Evolutionary conservation across 148 eudicot genomes (phyloP).

Genomic region (Vaccinium macrocarpon): DNA sequence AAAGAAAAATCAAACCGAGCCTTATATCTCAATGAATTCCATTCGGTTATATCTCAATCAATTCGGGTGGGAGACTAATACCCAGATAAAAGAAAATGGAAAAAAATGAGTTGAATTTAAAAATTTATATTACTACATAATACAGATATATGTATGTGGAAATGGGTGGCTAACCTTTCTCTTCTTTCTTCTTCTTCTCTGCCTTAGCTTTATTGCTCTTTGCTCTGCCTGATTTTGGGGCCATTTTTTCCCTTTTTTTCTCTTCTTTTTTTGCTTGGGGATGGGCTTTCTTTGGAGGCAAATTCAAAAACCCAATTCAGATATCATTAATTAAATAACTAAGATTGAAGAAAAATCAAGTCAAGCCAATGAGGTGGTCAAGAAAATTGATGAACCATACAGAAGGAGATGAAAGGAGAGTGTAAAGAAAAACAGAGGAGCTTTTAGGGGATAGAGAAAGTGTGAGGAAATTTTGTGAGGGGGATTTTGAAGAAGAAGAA

Average conservation of each 20-base stretch:
- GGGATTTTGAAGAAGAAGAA: slow-evolving; percentile 24
- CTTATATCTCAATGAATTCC: no score
- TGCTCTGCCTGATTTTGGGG: slow-evolving; percentile 81
- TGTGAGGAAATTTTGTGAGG: slow-evolving; percentile 3
- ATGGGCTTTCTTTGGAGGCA: slow-evolving; percentile 2
- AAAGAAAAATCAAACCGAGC: no score
- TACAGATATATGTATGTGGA: not conserved
- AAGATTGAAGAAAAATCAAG: not conserved
- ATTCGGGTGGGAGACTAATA: no score
- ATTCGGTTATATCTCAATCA: no score
- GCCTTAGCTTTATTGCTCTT: slow-evolving; percentile 65
- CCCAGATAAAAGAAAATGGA: not conserved
- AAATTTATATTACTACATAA: not conserved
- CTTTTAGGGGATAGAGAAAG: slow-evolving; percentile 18
- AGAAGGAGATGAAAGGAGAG: not conserved
- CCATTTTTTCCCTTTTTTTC: slow-evolving; percentile 41
- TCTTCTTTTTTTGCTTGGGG: not conserved
- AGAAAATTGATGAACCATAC: not conserved
- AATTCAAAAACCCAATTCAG: slow-evolving; percentile 21
- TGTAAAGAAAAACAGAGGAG: not conserved
- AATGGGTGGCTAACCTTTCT: slow-evolving; percentile 47
- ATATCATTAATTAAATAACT: not conserved
- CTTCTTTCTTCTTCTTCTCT: slow-evolving; percentile 91
- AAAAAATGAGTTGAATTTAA: not conserved
- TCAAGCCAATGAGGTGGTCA: not conserved